Evolutionary conservation across 176 grass and related monocot species (phyloP), one percentile per base, ranked within the genome.

Genomic region (Chrysopogon serrulatus): DNA sequence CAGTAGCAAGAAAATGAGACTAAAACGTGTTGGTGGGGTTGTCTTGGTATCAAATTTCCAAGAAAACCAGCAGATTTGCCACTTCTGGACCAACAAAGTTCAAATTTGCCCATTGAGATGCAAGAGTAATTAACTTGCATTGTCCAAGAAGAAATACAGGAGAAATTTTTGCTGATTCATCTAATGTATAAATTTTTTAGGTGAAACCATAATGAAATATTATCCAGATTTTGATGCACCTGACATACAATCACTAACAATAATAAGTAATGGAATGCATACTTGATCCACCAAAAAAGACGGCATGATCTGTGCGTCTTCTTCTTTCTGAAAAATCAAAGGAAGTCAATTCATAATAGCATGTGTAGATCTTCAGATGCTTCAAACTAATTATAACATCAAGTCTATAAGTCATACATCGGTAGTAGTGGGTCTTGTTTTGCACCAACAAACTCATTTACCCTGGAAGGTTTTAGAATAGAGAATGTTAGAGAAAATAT

Each of bases 361-460:
- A 28, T 71, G 18, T 10, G 24, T 28, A 76, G 60, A n/a, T n/a
- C n/a, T n/a, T n/a, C n/a, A n/a, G n/a, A 76, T 61, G 65, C 11
- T 65, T 33, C 80, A 88, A 68, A 39, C 6, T 14, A 62, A 89
- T 76, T 80, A 40, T 48, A 88, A 79, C 1, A 59, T 62, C 6
- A 81, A 74, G 61, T 91, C 21, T 26, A 89, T 87, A 78, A 62
- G 42, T 24, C 83, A n/a, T 99, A 99, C 96, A 84, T 65, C 89
- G 93, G 91, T 85, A 96, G 88, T 65, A 99, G 85, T 11, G 89
- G 96, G 74, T 99, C 96, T 57, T 90, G 89, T 82, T 91, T 94
- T 11, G 86, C 71, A 78, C 93, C 96, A 68, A 99, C 86, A 79
- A 87, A 96, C 71, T 99, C 93, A 47, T 92, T 88, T 39, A 99